Conservation (phyloP, 306 rosid genomes). For the Malus sieversii region DNA sequence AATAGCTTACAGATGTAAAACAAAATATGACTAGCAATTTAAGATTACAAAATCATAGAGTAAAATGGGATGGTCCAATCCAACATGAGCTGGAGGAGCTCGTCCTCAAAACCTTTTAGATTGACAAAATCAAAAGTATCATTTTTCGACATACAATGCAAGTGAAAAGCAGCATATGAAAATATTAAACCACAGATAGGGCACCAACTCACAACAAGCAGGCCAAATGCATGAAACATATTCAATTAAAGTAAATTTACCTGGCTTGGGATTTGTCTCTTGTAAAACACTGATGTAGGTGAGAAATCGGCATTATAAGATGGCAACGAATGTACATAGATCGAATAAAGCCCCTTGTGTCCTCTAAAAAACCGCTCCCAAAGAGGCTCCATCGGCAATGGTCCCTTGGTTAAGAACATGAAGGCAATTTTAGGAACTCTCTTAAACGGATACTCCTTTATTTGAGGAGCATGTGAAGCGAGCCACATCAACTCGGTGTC, state of each 20-base stretch:
- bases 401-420: slow-evolving; percentile 97
- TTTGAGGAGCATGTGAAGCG: slow-evolving; percentile 60
- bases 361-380: slow-evolving; percentile 89
- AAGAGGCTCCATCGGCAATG: slow-evolving; percentile 84
- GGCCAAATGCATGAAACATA: neutral
- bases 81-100: neutral
- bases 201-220: neutral
- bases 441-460: slow-evolving; percentile 54
- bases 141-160: neutral
- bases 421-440: slow-evolving; percentile 90
- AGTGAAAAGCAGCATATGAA: neutral
- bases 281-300: slow-evolving; percentile 62
- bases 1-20: neutral
- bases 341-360: slow-evolving; percentile 53
- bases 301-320: slow-evolving; percentile 50
- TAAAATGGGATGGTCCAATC: neutral
- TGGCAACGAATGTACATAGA: slow-evolving; percentile 78
- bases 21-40: neutral
- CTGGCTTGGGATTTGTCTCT: slow-evolving; percentile 92
- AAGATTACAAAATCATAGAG: neutral
- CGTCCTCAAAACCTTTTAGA: neutral
- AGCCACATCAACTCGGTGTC: slow-evolving; percentile 81
- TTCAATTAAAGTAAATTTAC: slow-evolving; percentile 15
- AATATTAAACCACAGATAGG: too few species aligned
- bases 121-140: neutral